phyloP scores from a whole-genome alignment of 768 basidiomycete species.

The Amanita muscaria region DNA sequence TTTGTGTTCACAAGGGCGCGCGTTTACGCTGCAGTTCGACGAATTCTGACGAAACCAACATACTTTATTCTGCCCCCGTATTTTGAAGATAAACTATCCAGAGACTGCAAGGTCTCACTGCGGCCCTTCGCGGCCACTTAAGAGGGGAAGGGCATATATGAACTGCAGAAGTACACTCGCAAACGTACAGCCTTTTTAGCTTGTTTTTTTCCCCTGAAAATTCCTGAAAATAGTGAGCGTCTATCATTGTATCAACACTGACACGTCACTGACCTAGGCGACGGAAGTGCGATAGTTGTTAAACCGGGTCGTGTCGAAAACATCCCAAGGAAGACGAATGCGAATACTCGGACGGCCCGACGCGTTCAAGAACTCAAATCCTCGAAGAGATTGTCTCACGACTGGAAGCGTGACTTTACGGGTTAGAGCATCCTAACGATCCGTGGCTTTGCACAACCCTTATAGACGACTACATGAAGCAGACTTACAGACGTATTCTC shows the following conservation, averaged over 20 bases:
- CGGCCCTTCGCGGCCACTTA: conserved; percentile 31
- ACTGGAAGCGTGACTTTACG: conserved; percentile 47
- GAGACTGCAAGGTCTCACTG: conserved; percentile 7
- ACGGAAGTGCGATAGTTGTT: conserved; percentile 59
- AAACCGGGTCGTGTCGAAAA: conserved; percentile 53
- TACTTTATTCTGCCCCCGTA: no score
- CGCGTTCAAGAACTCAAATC: conserved; percentile 48
- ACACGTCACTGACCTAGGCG: background rate
- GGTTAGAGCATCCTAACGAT: conserved; percentile 47
- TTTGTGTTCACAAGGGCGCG: no score
- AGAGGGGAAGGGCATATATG: conserved; percentile 47
- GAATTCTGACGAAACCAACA: no score
- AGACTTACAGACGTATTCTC: conserved; percentile 24
- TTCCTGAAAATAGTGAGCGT: conserved; percentile 43
- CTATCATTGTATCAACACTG: background rate
- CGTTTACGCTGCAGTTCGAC: no score
- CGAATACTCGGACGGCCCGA: conserved; percentile 60
- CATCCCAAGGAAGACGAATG: conserved; percentile 59
- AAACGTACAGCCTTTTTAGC: conserved; percentile 1
- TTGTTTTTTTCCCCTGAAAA: conserved; percentile 19
- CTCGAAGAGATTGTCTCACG: conserved; percentile 52
- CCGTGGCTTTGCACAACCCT: conserved; percentile 43
- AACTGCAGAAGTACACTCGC: conserved; percentile 35
- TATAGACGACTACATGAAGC: conserved; percentile 28
- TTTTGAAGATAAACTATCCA: no score